These are phyloP conservation scores for Neonectria hederae DNA, from an alignment of 2,329 filamentous ascomycete species.

Conservation along the genomic window DNA sequence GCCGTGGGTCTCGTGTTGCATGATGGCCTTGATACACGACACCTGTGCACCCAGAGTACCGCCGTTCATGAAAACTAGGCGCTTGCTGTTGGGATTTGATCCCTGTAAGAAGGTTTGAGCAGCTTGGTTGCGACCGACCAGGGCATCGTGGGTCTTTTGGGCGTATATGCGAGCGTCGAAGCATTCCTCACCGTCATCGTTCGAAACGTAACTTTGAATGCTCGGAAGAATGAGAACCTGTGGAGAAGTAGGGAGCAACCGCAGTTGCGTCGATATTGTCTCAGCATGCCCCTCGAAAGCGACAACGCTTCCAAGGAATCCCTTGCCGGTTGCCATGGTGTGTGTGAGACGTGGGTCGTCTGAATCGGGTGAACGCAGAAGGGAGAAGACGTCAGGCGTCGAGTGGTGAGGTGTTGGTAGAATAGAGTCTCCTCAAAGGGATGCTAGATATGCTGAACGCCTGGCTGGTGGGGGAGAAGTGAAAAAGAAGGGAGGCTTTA, in stretches of 20 bases:
- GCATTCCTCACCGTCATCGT: constrained; percentile 39
- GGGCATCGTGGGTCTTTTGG: constrained; percentile 61
- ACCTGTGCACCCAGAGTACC: constrained; percentile 64
- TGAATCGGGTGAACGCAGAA: constrained; percentile 16
- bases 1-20: constrained; percentile 60
- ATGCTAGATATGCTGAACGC: constrained; percentile 26
- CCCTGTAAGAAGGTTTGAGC: constrained; percentile 62
- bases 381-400: constrained; percentile 1
- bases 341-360: constrained; percentile 27
- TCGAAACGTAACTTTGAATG: constrained; percentile 57
- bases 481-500: constrained; percentile 26
- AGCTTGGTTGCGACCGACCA: constrained; percentile 55
- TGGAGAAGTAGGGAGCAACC: constrained; percentile 66
- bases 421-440: constrained; percentile 26
- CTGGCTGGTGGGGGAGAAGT: constrained; percentile 17
- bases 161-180: constrained; percentile 53
- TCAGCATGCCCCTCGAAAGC: constrained; percentile 68
- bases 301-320: constrained; percentile 60
- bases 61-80: constrained; percentile 69
- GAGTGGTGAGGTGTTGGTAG: constrained; percentile 15
- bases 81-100: constrained; percentile 57
- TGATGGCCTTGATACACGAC: constrained; percentile 64
- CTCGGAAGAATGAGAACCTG: constrained; percentile 67
- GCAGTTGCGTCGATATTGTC: constrained; percentile 66
- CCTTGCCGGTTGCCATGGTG: constrained; percentile 40